Evolutionary conservation across 495 filamentous ascomycete genomes (phyloP), one percentile per base, ranked within the genome.

Genomic region (Penicillium robsamsonii): DNA sequence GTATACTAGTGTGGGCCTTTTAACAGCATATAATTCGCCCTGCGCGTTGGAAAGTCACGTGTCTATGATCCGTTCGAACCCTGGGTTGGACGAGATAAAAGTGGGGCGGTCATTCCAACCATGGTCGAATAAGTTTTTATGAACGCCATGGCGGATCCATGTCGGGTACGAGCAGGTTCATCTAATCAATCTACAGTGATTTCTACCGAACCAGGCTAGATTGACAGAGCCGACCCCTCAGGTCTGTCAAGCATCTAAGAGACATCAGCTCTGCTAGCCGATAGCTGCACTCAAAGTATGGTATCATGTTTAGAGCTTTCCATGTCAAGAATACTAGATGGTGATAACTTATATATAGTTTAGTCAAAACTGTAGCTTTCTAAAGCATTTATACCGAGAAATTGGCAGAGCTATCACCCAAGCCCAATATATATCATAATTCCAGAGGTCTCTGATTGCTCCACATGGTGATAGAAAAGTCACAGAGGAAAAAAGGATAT

Each of bases 401-500:
- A 5, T 24, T 13, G 5, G 20, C 43, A 6, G 12, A 45, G 11
- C 2, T n/a, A n/a, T 37, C 4, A n/a, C 33, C 5, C 5, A 29
- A 4, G 6, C 20, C 12, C 22, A 22, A 24, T 20, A 45, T 45
- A 25, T 18, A 18, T 22, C n/a, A 22, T 43, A 31, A 31, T 29
- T n/a, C 38, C 6, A 47, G 17, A 18, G 1, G n/a, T 47, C 11
- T 30, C 27, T 33, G 12, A 41, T 17, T 2, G 24, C 49, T 41
- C 46, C n/a, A 52, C 5, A 42, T 30, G 45, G 17, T 11, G 11
- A 24, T n/a, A 52, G 37, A 30, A 42, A 27, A 49, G 44, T 27
- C 31, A 56, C 20, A 53, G 10, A 46, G 42, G 24, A 50, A 53
- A 30, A 12, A 18, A 52, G n/a, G 27, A 33, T 46, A 55, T 43